Evolutionary conservation across 129 eudicot species (phyloP), one percentile per base, ranked within the genome.

Genomic region (Rutidosis leptorrhynchoides): DNA sequence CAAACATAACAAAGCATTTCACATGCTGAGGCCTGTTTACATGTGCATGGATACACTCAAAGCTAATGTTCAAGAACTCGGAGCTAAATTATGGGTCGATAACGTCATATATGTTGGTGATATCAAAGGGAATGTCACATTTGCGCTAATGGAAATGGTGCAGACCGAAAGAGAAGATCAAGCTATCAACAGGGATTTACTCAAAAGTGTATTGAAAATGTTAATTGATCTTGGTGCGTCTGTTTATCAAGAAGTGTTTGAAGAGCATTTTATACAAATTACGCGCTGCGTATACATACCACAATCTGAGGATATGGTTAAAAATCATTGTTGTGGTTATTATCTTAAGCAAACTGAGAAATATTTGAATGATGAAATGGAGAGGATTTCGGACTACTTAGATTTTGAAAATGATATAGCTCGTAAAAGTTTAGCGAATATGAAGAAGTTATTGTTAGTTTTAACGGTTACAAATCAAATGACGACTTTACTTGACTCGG

Each of bases 11-110:
- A 83, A 83, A 53, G 85, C 85, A 28, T 58, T 83, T 27, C 83
- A 80, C 72, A 83, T 77, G 80, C 77, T 80, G 21, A 73, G 81
- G 32, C 80, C 77, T 62, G 70, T 83, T 60, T 56, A 74, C 45
- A 77, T 80, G 89, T 83, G 81, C 82, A 83, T 83, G 89, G 85
- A 83, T 66, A 80, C 85, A 54, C 85, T 80, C 52, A 77, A 83
- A 73, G 71, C 83, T 45, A 83, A 84, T 0, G 89, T 83, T 63
- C 74, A 80, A 12, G 89, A 83, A 62, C 83, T 83, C 4, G 89
- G 85, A 21, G 73, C 78, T 73, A 80, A 74, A 64, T 29, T 83
- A 48, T 83, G 89, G 89, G 72, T 80, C 67, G 89, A 83, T 61
- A 69, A 69, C 62, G 67, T 83, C 9, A 77, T 83, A 43, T 82